Base-by-base conservation (phyloP, 2,329 filamentous ascomycete genomes). In the Podosphaera xanthii region DNA sequence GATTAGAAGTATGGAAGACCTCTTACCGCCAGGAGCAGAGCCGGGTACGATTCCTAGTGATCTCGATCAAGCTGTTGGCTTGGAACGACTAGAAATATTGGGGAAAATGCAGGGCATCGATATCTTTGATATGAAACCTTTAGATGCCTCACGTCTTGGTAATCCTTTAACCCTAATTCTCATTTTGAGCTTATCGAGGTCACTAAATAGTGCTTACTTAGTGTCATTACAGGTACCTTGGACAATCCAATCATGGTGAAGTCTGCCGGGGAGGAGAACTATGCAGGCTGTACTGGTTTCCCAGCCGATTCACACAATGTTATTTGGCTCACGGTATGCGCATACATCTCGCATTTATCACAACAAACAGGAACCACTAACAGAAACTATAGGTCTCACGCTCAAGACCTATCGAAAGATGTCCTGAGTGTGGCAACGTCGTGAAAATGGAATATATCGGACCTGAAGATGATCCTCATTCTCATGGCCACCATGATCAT, bases 31-130 rank as follows among this genome's bases (percentile, higher is more conserved):
- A 40, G 92, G 92, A 77, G 89, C 86, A 68, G 73, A 80, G 67
- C 75, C 82, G 64, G 91, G 92, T 71, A 86, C 85, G 71, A 77
- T 98, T 66, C 88, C 92, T 65, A 94, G 87, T 75, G 92, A 98
- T 74, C 74, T 94, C 71, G 89, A 97, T 73, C 92, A 98, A 74
- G 76, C 92, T 61, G 97, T 92, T 67, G 92, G 92, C 86, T 80
- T 97, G 62, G 92, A 98, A 79, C 90, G 92, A 81, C 81, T 98
- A 67, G 92, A 98, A 76, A 92, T 98, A 70, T 79, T 98, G 72
- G 92, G 92, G 75, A 98, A 98, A 83, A 95, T 97, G 86, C 88
- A 97, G 79, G 90, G 92, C 66, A 77, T 96, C 69, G 92, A 98
- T 71, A 78, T 97, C 72, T 98, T 98, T 77, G 90, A 98, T 76